Evolutionary conservation across 768 basidiomycete species (phyloP), one percentile per base, ranked within the genome.

Genomic region (Leccinum rimulosum): DNA sequence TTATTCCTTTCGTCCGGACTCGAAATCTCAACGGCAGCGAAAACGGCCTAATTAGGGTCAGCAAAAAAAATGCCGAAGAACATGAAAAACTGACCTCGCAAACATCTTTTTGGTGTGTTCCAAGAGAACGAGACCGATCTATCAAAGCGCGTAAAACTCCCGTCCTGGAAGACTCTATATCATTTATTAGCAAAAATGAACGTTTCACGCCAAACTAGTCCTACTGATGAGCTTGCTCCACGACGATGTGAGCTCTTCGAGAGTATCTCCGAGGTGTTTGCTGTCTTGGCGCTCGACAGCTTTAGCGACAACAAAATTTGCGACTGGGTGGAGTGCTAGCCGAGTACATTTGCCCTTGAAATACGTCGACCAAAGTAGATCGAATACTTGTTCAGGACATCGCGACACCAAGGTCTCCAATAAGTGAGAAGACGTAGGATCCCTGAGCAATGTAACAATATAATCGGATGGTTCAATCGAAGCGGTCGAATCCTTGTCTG

Each of bases 281-380:
- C 73, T 76, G n/a, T 81, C 76, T 12, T 86, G 70, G 50, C 91
- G 79, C 52, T 84, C 84, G 28, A 95, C 63, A 1, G 88, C 90
- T 70, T 86, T 88, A 1, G 95, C 89, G 5, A 95, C 79, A 22
- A 98, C 95, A 66, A 94, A 99, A 69, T 98, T 99, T 12, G 92
- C 94, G 2, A 95, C 90, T 3, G 95, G 93, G 72, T 99, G 96
- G 19, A 81, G 77, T 17, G 89, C 86, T 30, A 97, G 77, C 57
- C 88, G 82, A 3, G 80, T 73, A 38, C 97, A 76, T 61, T 87
- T 86, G n/a, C 85, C 85, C 48, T 75, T 72, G 69, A 98, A 88
- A 74, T 97, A 95, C 0, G 81, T 80, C 3, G 74, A 66, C 96
- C 96, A 98, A 6, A 97, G 67, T 0, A 79, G 66, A 33, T 74